Percentiles rank a stretch among this genome's conserved stretches.
Conservation (phyloP, 2,329 filamentous ascomycete species). For the Aspergillus sp. region DNA sequence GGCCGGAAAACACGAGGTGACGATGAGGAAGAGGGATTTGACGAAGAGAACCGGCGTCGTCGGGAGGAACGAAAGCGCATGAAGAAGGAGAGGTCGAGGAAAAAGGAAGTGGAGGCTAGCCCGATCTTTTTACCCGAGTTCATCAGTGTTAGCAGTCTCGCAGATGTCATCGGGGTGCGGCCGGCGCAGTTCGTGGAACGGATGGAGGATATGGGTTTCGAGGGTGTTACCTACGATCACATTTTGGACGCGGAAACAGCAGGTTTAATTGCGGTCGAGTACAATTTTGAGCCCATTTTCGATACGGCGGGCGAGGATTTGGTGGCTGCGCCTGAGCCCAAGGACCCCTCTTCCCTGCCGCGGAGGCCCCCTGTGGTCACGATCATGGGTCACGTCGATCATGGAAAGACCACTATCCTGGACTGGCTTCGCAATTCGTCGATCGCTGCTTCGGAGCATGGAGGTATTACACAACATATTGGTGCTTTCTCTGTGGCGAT, state of each 20-base stretch:
- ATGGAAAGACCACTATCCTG: conserved; percentile 93
- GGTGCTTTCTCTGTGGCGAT: conserved; percentile 91
- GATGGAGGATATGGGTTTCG: conserved; percentile 79
- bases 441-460: conserved; percentile 82
- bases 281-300: conserved; percentile 78
- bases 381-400: conserved; percentile 98
- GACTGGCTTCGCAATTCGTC: conserved; percentile 91
- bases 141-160: conserved; percentile 78
- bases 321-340: conserved; percentile 57
- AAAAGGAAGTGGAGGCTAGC: conserved; percentile 37
- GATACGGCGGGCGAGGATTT: conserved; percentile 59
- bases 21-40: conserved; percentile 27
- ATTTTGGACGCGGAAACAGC: conserved; percentile 87
- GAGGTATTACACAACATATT: conserved; percentile 97
- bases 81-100: conserved; percentile 30
- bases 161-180: conserved; percentile 63
- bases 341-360: conserved; percentile 61
- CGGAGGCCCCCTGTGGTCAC: conserved; percentile 85
- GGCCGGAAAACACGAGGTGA: conserved; percentile 16
- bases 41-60: conserved; percentile 26
- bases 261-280: conserved; percentile 82
- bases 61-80: conserved; percentile 37
- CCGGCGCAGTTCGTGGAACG: conserved; percentile 63
- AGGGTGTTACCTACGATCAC: conserved; percentile 71
- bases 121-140: conserved; percentile 78